Conservation (phyloP, 2,329 filamentous ascomycete genomes). For the Cordyceps tenuipes region DNA sequence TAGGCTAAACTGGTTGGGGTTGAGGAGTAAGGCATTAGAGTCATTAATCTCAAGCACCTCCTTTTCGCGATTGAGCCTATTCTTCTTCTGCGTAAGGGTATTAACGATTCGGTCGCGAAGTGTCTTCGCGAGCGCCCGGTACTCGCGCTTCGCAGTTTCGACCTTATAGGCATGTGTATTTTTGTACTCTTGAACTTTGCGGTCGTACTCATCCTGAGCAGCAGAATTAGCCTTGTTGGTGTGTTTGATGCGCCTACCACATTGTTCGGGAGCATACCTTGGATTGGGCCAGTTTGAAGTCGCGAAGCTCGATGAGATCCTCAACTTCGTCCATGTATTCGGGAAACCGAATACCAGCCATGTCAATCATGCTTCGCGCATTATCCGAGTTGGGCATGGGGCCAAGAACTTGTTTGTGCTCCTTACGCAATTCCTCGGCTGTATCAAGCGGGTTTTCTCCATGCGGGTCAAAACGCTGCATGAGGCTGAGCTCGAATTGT, state of each 20-base stretch:
- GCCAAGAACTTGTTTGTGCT: slow-evolving; percentile 40
- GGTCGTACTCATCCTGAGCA: slow-evolving; percentile 52
- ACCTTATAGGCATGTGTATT: slow-evolving; percentile 54
- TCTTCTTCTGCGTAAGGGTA: slow-evolving; percentile 55
- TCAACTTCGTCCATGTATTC: slow-evolving; percentile 83
- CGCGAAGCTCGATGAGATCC: slow-evolving; percentile 77
- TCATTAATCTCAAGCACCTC: slow-evolving; percentile 61
- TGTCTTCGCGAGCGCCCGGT: slow-evolving; percentile 49
- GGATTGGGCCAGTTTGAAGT: slow-evolving; percentile 72
- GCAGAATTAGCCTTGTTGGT: not conserved
- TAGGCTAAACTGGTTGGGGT: slow-evolving; percentile 60
- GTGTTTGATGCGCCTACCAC: not conserved
- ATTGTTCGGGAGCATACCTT: slow-evolving; percentile 50
- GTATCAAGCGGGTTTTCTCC: slow-evolving; percentile 62
- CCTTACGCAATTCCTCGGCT: slow-evolving; percentile 53
- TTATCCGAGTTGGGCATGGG: slow-evolving; percentile 30
- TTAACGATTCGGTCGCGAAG: slow-evolving; percentile 61
- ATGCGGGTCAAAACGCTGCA: slow-evolving; percentile 79
- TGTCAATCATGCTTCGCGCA: slow-evolving; percentile 53
- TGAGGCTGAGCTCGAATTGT: slow-evolving; percentile 82
- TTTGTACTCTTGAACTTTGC: slow-evolving; percentile 50
- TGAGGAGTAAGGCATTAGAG: slow-evolving; percentile 55
- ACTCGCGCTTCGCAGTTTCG: slow-evolving; percentile 55
- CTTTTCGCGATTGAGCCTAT: slow-evolving; percentile 56
- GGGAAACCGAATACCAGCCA: slow-evolving; percentile 76